Evolutionary conservation across 768 basidiomycete species (phyloP), one percentile per base, ranked within the genome.

Genomic region (Daedalea quercina): DNA sequence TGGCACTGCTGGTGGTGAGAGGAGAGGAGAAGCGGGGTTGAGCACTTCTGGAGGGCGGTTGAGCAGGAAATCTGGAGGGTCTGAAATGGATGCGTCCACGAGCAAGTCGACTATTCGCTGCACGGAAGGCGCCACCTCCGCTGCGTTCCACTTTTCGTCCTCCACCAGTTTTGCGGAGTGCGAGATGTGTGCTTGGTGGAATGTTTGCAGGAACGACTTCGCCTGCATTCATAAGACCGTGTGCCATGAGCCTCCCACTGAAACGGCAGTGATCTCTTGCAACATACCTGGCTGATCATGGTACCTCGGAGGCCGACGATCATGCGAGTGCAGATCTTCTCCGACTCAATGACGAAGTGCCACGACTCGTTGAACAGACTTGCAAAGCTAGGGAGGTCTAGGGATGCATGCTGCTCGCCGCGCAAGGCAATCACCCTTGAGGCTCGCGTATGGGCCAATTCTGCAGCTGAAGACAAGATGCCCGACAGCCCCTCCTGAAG

Each of bases 71-170:
- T 88, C 88, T 17, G 77, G 73, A 0, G 91, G 86, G 67, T 97
- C 92, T 13, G 73, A 75, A 26, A 96, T 82, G 6, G 95, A 94
- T 23, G 85, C 81, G 56, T 87, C 83, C 17, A 96, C 76, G 47
- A 99, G 69, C 9, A 85, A 71, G 60, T 89, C 78, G 34, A 85
- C 77, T n/a, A 81, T 73, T 46, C 76, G 78, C 68, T 98, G 95
- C 24, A 90, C 69, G 3, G 71, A 57, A 3, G 73, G 63, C 1
- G 84, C 71, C 13, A 95, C 82, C 52, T 96, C 90, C 13, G 81
- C 76, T 15, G 88, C 87, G 53, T 75, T 82, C 96, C 96, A 98
- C 54, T 86, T 87, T 64, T 99, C 96, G 59, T 97, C 93, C 67
- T 98, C 94, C 8, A 99, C 95, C 24, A 91, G 71, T 65, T 87